These are phyloP conservation scores for Rhododendron ovatum DNA, from an alignment of 148 eudicot genomes.

Conservation along the genomic window DNA sequence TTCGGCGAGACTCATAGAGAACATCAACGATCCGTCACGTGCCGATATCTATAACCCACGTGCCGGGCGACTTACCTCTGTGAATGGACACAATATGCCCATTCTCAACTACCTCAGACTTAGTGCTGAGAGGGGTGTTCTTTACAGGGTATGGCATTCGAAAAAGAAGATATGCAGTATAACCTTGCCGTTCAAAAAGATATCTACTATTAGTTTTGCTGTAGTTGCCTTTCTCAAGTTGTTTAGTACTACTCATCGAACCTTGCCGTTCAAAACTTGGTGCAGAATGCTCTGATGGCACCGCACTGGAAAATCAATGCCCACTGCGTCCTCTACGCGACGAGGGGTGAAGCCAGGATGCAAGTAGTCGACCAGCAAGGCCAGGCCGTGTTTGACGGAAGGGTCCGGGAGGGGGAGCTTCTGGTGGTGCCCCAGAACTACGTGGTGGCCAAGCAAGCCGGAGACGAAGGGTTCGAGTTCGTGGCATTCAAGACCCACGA, in stretches of 20 bases:
- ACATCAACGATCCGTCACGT: constrained; percentile 47
- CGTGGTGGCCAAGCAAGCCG: constrained; percentile 52
- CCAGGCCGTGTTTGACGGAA: constrained; percentile 47
- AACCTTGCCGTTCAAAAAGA: too few species aligned
- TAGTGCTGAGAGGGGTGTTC: constrained; percentile 67
- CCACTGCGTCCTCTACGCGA: not conserved
- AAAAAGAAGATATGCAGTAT: too few species aligned
- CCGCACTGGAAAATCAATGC: not conserved
- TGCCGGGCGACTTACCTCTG: constrained; percentile 52
- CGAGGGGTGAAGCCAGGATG: not conserved
- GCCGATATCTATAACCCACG: constrained; percentile 47
- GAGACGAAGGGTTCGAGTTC: constrained; percentile 62
- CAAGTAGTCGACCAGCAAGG: constrained; percentile 67
- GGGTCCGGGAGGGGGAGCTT: constrained; percentile 48
- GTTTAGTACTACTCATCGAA: too few species aligned
- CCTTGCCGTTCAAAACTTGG: not conserved
- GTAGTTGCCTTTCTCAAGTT: not conserved
- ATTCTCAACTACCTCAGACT: constrained; percentile 36
- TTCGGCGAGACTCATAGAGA: constrained; percentile 35
- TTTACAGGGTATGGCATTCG: constrained; percentile 44
- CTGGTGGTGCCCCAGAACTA: constrained; percentile 80
- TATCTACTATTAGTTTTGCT: too few species aligned
- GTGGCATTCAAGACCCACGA: constrained; percentile 64
- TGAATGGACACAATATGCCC: constrained; percentile 60
- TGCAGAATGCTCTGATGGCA: not conserved